Evolutionary conservation across 495 filamentous ascomycete genomes (phyloP), one percentile per base, ranked within the genome.

Genomic region (Clavariopsis aquatica): DNA sequence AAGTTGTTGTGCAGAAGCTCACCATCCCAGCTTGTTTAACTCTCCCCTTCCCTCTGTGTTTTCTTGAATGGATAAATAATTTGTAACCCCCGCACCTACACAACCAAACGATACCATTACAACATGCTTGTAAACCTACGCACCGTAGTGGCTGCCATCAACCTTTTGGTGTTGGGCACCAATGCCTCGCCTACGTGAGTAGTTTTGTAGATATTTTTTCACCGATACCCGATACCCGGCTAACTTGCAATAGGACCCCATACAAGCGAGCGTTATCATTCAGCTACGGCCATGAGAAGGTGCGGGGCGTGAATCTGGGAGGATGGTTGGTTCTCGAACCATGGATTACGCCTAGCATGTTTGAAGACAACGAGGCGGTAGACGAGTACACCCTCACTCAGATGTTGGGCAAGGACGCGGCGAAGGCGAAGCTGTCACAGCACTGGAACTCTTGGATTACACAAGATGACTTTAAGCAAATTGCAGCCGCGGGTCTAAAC

Each of bases 401-500:
- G 22, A 67, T 65, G 2, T 68, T 78, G 17, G 76, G 76, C 19
- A 70, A 69, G 24, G 61, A 49, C 45, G 75, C 74, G n/a, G 74
- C 75, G 13, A 22, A 66, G 12, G 69, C 47, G 27, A 71, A 69
- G 13, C 68, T 78, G 38, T 60, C 70, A 23, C 34, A 66, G 15
- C 76, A 78, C 51, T 78, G 76, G 76, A 69, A 73, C 57, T 74
- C 76, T 55, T 92, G 83, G 78, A 85, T 92, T 69, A 88, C 84
- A 6, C 74, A 84, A 64, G 79, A 74, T 41, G 89, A 93, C 73
- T 88, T 93, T 68, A 73, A 78, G 7, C 78, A 86, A 52, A 92
- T 93, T 52, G 83, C 83, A 15, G 71, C 73, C 5, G 77, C 81
- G 2, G 89, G 90, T 15, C 71, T 92, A 65, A 92, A 91, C 73